Evolutionary conservation across 2,329 filamentous ascomycete species (phyloP), one percentile per base, ranked within the genome.

Genomic region (Graphilbum ipis-grandicollis): DNA sequence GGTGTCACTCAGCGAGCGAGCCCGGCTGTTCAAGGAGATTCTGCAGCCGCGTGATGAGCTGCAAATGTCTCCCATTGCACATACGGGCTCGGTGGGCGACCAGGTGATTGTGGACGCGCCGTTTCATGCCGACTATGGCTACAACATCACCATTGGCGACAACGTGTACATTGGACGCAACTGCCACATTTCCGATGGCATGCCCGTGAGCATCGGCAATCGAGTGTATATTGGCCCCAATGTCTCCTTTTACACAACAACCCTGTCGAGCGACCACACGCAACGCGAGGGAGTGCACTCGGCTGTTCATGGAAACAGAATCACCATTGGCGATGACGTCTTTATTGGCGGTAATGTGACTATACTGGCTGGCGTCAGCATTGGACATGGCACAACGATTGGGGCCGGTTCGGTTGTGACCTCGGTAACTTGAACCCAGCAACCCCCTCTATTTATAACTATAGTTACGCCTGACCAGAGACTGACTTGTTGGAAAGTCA

Each of bases 81-180:
- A 68, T 46, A 51, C 61, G 38, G 81, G 71, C 39, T 69, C 64
- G 19, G 69, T 90, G 5, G 83, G 83, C n/a, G 69, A 75, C 14
- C 73, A 78, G 38, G 78, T 82, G 5, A 65, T 77, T 31, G 79
- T 98, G 19, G 84, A 93, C 49, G 75, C 81, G 3, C 88, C 88
- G 0, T 96, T 98, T 54, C 76, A 68, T 33, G 94, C 88, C 53
- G 85, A 94, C 50, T 94, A 94, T 50, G 90, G 90, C 1, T 96
- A 93, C 59, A 96, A 98, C 54, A 79, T 96, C 48, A 70, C 71
- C 34, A 80, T 98, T 46, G 86, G 82, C 12, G 78, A 86, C 47
- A 77, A 90, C 44, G 83, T 92, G 3, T 71, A 77, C 38, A 80
- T 98, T 46, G 82, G 79, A 15, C 71, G 81, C 38, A 80, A 83